A percentile compares a stretch with the other conserved stretches of the same genome.
These are phyloP conservation scores for Wallemia mellicola DNA, from an alignment of 1,284 basidiomycete genomes.

Conservation along the genomic window DNA sequence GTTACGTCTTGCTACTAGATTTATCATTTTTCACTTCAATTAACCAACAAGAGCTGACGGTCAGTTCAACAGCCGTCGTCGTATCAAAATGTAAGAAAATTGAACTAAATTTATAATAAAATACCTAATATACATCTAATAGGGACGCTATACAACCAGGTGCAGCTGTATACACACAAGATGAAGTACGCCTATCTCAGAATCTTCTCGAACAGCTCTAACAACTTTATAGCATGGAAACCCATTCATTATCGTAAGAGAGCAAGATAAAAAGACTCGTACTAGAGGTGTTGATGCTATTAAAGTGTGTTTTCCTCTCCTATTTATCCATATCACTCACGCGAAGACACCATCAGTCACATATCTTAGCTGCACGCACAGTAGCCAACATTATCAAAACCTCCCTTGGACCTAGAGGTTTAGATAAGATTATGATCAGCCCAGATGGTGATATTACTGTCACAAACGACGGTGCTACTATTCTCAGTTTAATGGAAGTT, in stretches of 20 bases:
- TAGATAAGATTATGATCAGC: constrained; percentile 97
- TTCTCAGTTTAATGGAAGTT: constrained; percentile 84
- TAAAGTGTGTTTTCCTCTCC: constrained; percentile 30
- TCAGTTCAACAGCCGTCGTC: background rate
- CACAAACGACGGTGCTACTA: constrained; percentile 94
- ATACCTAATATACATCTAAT: background rate
- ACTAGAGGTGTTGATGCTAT: constrained; percentile 85
- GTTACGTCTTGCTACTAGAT: background rate
- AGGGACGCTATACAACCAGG: constrained; percentile 1
- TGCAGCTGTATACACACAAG: background rate
- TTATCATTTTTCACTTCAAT: background rate
- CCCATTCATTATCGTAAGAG: constrained; percentile 19
- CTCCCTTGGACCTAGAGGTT: constrained; percentile 67
- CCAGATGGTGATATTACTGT: constrained; percentile 97
- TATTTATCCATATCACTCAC: background rate
- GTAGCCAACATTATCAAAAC: constrained; percentile 87
- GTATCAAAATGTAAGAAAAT: background rate
- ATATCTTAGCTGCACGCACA: constrained; percentile 73
- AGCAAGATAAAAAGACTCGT: constrained; percentile 81
- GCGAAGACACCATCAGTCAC: constrained; percentile 29
- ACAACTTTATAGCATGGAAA: background rate
- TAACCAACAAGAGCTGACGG: background rate
- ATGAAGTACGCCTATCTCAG: background rate
- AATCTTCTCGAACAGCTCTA: background rate
- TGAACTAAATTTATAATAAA: background rate